A percentile compares a stretch with the other conserved stretches of the same genome.
phyloP scores from a whole-genome alignment of 805 yeast genomes.

The Kuraishia floccosa region DNA sequence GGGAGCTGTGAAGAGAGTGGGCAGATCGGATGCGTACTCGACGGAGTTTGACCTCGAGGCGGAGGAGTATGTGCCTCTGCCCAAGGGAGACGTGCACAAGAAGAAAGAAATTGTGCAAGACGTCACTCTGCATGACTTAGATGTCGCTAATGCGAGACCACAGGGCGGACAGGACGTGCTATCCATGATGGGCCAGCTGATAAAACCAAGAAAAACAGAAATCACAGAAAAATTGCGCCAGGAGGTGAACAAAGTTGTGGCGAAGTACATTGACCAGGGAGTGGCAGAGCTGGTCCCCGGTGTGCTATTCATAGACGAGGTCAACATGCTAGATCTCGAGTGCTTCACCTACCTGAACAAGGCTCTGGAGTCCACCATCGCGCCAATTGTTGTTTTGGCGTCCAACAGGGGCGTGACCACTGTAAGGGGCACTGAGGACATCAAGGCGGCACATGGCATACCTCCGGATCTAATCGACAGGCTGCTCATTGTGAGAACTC shows the following conservation, averaged over 20 bases:
- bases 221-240: slow-evolving; percentile 89
- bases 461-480: slow-evolving; percentile 94
- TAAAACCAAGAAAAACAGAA: slow-evolving; percentile 94
- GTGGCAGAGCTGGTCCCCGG: slow-evolving; percentile 98
- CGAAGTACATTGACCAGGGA: slow-evolving; percentile 95
- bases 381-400: slow-evolving; percentile 93
- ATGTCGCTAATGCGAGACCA: slow-evolving; percentile 92
- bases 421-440: slow-evolving; percentile 82
- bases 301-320: slow-evolving; percentile 94
- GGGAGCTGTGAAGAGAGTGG: slow-evolving; percentile 94
- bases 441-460: slow-evolving; percentile 87
- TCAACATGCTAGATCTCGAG: slow-evolving; percentile 96
- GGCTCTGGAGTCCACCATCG: slow-evolving; percentile 83
- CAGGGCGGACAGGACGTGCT: slow-evolving; percentile 95
- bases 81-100: slow-evolving; percentile 97
- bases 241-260: slow-evolving; percentile 92
- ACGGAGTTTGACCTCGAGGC: slow-evolving; percentile 98
- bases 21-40: slow-evolving; percentile 97
- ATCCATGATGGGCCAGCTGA: slow-evolving; percentile 92
- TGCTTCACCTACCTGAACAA: slow-evolving; percentile 90
- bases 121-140: slow-evolving; percentile 92
- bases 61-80: slow-evolving; percentile 96
- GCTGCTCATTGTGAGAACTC: slow-evolving; percentile 80
- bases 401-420: slow-evolving; percentile 91
- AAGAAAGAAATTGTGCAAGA: slow-evolving; percentile 97